phyloP scores from a whole-genome alignment of 2,329 filamentous ascomycete genomes.

The Cladosporium halotolerans region DNA sequence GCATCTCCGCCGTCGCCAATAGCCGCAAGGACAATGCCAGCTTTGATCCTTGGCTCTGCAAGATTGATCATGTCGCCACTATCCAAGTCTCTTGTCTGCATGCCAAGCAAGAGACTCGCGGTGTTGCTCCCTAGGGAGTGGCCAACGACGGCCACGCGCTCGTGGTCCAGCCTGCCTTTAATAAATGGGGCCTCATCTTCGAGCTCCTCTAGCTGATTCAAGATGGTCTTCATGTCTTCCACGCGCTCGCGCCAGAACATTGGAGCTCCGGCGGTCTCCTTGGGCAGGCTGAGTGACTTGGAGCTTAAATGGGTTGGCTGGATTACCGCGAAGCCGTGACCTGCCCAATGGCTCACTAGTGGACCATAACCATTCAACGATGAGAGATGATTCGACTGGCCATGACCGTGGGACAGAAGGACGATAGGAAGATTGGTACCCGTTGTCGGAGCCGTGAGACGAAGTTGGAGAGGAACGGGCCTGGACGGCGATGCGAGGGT shows the following conservation, averaged over 20 bases:
- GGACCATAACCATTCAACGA: conserved; percentile 1
- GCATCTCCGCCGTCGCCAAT: background rate
- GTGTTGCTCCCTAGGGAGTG: conserved; percentile 1
- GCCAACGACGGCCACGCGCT: background rate
- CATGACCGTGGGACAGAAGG: conserved; percentile 4
- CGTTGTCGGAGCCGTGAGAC: background rate
- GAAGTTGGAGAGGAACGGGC: background rate
- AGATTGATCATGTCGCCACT: background rate
- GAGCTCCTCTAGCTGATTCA: background rate
- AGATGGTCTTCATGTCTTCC: conserved; percentile 1
- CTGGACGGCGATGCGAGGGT: background rate
- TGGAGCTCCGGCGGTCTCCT: background rate
- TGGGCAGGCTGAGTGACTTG: background rate
- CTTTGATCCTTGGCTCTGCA: conserved; percentile 1
- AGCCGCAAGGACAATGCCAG: background rate
- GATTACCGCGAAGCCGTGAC: conserved; percentile 2
- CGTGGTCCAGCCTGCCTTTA: background rate
- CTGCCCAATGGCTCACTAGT: background rate
- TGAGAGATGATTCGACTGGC: background rate
- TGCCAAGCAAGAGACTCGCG: background rate
- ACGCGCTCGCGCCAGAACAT: conserved; percentile 5
- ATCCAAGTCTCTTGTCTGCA: background rate
- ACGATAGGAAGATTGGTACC: background rate
- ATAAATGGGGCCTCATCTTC: background rate
- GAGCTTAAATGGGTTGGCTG: conserved; percentile 7